phyloP scores from a whole-genome alignment of 1,284 basidiomycete species.

The Puccinia coronata region DNA sequence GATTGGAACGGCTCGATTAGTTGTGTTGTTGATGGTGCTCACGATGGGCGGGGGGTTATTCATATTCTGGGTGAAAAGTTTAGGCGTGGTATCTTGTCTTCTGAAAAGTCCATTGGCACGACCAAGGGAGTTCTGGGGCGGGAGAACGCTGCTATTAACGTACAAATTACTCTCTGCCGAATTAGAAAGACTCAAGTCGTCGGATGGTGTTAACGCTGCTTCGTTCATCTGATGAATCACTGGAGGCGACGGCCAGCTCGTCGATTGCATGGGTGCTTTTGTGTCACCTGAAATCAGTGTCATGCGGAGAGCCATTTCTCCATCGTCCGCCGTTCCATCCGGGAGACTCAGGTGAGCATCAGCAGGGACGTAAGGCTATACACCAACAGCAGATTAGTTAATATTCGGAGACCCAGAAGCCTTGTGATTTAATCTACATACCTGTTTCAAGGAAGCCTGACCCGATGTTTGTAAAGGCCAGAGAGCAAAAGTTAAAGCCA shows the following conservation, averaged over 20 bases:
- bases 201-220: not conserved
- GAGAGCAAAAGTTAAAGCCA: not conserved
- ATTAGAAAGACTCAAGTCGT: not conserved
- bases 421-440: not conserved
- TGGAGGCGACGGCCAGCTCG: not conserved
- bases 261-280: not conserved
- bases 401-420: not conserved
- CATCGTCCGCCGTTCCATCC: not conserved
- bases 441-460: not conserved
- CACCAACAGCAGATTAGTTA: not conserved
- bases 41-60: not conserved
- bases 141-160: not conserved
- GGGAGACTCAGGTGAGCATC: not conserved
- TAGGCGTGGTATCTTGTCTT: conserved; percentile 10
- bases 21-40: not conserved
- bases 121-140: not conserved
- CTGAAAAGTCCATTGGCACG: not conserved
- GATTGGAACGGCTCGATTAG: not conserved
- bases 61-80: not conserved
- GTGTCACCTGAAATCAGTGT: not conserved
- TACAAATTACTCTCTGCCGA: not conserved
- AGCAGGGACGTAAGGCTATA: not conserved
- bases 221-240: not conserved
- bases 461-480: not conserved
- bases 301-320: not conserved